Base-by-base conservation (phyloP, 1,284 basidiomycete genomes). In the Fereydounia khargensis region DNA sequence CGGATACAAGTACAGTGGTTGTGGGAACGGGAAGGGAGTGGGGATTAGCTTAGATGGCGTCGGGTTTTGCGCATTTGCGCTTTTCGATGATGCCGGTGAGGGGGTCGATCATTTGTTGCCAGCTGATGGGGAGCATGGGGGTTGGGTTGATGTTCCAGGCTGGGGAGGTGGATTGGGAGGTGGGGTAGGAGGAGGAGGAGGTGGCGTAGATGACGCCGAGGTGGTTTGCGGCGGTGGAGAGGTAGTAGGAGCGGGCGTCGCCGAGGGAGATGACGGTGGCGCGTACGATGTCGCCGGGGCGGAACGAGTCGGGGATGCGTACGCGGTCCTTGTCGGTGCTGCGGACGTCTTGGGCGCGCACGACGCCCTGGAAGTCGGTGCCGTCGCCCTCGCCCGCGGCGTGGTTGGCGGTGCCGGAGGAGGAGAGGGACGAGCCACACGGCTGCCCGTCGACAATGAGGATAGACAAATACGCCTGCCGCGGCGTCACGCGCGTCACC, bases 211-310 rank as follows among this genome's bases (percentile, higher is more conserved):
- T 58, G 1, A 94, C 91, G 2, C 95, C 94, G 3, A 97, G 83
- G 63, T 94, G 87, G 76, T 97, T 97, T 32, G 88, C 82, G 6
- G 90, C 91, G 4, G 95, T 98, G 0, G 91, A 90, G 25, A 97
- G 82, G 78, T 91, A 95, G 78, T 97, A 97, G 66, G 73, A 75
- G 8, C 77, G 65, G 0, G 77, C 73, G 42, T 78, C 77, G 14
- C 77, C 77, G 13, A 78, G 59, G 1, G 76, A 77, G 50, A 78
- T 77, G 6, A 97, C 91, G 31, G 87, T 79, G 5, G 91, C 92
- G 61, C 88, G 85, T 21, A 99, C 88, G 42, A 97, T 88, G 77
- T 99, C 94, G 4, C 95, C 92, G 0, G 92, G 88, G 31, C 95
- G 83, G 78, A 97, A 98, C 73, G 91, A 96, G 64, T 95, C 89